Base-by-base conservation (phyloP, 2,329 filamentous ascomycete species). In the Xylariaceae sp. region DNA sequence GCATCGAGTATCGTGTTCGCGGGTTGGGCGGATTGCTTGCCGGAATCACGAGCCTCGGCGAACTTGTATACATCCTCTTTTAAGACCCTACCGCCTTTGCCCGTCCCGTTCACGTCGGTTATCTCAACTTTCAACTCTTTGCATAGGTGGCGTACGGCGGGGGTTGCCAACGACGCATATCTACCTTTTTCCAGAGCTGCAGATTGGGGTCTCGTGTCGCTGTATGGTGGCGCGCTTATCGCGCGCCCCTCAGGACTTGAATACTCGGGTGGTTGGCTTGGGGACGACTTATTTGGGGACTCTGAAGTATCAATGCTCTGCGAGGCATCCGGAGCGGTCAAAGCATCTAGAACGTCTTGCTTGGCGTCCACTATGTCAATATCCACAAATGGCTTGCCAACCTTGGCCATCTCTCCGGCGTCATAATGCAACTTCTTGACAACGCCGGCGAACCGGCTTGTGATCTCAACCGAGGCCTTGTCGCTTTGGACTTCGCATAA, bases 401-500 rank as follows among this genome's bases (percentile, higher is more conserved):
- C 95, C 71, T 90, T 91, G 55, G 93, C 93, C 83, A 97, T 96
- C 67, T 97, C 94, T 65, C 96, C 94, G 37, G 92, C 88, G 64
- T 97, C 92, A 74, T 96, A 97, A 76, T 97, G 86, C 50, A 99
- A 80, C 77, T 92, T 97, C 79, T 96, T 97, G 67, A 99, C 93
- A 0, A 97, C 88, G 18, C 94, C 94, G 59, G 92, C 87, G 74
- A 96, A 99, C 56, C 94, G 88, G 69, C 92, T 97, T 45, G 94
- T 97, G 68, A 99, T 99, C 81, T 97, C 83, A 18, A 87, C 84
- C 1, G 85, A 85, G 53, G 94, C 94, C 76, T 99, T 99, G 78
- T 99, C 94, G 69, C 92, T 97, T 74, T 97, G 94, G 50, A 99
- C 95, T 77, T 99, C 94, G 77, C 94, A 99, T 51, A 99, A 82